These are phyloP conservation scores for Botrytis hyacinthi DNA, from an alignment of 2,329 filamentous ascomycete species.

Conservation along the genomic window DNA sequence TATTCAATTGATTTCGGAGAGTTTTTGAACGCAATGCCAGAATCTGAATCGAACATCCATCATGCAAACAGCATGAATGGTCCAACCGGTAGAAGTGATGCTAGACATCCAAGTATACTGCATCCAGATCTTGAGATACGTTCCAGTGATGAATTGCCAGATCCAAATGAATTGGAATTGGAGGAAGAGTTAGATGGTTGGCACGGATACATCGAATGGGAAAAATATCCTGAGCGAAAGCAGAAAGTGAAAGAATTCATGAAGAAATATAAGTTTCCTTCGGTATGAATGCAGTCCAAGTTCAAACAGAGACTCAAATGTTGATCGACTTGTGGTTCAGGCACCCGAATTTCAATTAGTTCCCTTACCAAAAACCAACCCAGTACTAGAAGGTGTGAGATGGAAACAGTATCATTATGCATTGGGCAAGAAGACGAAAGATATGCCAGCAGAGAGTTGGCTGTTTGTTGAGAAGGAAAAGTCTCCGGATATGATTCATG, in stretches of 20 bases:
- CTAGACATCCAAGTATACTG: slow-evolving; percentile 16
- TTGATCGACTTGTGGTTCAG: slow-evolving; percentile 11
- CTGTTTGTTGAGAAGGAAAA: slow-evolving; percentile 55
- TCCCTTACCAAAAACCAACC: slow-evolving; percentile 56
- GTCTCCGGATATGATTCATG: slow-evolving; percentile 57
- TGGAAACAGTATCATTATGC: slow-evolving; percentile 61
- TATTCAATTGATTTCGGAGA: neutral
- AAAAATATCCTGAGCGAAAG: slow-evolving; percentile 67
- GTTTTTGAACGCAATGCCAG: neutral
- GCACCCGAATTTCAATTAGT: slow-evolving; percentile 55
- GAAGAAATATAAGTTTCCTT: slow-evolving; percentile 49
- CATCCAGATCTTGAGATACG: slow-evolving; percentile 21
- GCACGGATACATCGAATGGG: slow-evolving; percentile 62
- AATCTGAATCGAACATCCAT: neutral
- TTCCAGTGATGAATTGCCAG: slow-evolving; percentile 16
- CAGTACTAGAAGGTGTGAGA: slow-evolving; percentile 53
- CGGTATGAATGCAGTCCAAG: neutral
- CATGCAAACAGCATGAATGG: neutral
- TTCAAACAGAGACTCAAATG: neutral
- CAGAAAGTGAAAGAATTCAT: slow-evolving; percentile 56
- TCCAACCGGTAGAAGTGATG: neutral
- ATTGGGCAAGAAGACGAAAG: slow-evolving; percentile 45
- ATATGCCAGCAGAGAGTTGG: slow-evolving; percentile 59
- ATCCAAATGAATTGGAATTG: slow-evolving; percentile 13
- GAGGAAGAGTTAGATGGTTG: slow-evolving; percentile 21